These are phyloP conservation scores for Atkinsonella texensis DNA, from an alignment of 2,329 filamentous ascomycete species.

Conservation along the genomic window DNA sequence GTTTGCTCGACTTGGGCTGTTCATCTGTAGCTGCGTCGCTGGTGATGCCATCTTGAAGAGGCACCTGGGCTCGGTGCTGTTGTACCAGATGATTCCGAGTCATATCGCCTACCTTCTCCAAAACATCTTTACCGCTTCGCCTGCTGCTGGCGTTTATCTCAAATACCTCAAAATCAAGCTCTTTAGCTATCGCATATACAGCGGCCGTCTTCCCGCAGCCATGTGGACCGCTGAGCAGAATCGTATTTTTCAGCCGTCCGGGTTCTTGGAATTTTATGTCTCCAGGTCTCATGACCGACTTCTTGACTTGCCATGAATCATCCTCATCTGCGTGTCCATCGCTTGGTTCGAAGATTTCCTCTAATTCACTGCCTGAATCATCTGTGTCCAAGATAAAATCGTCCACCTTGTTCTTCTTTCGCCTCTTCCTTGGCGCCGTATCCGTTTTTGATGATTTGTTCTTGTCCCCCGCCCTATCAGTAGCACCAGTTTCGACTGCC, in stretches of 20 bases:
- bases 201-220: slow-evolving; percentile 91
- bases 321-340: slow-evolving; percentile 40
- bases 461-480: slow-evolving; percentile 19
- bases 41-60: slow-evolving; percentile 14
- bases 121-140: slow-evolving; percentile 75
- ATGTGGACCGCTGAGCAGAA: slow-evolving; percentile 80
- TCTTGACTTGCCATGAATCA: slow-evolving; percentile 27
- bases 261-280: slow-evolving; percentile 28
- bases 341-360: slow-evolving; percentile 54
- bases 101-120: slow-evolving; percentile 94
- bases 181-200: slow-evolving; percentile 82
- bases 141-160: slow-evolving; percentile 82
- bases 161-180: slow-evolving; percentile 87
- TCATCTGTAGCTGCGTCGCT: slow-evolving; percentile 23
- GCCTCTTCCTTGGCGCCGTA: slow-evolving; percentile 42
- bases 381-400: slow-evolving; percentile 71
- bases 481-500: slow-evolving; percentile 53
- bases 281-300: slow-evolving; percentile 40
- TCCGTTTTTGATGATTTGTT: slow-evolving; percentile 17
- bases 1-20: slow-evolving; percentile 55
- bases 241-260: slow-evolving; percentile 53
- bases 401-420: slow-evolving; percentile 63
- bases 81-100: slow-evolving; percentile 83
- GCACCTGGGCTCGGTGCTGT: slow-evolving; percentile 26
- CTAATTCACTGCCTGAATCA: slow-evolving; percentile 59